Base-by-base conservation (phyloP, 73 alveolate species). In the Uronychia setigera region DNA sequence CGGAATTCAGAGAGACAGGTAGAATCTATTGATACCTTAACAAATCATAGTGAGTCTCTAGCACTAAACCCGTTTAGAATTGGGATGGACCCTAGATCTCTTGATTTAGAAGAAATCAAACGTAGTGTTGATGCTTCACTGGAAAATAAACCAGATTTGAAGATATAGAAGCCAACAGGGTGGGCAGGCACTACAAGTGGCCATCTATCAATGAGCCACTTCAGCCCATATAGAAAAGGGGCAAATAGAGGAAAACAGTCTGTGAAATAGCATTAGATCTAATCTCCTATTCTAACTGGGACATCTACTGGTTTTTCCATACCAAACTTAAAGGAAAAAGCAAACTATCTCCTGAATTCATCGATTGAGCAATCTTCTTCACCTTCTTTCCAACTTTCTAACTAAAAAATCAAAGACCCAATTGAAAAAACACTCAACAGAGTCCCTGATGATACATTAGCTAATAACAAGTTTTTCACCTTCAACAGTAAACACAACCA, bases 131-230 rank as follows among this genome's bases (percentile, higher is more conserved):
- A 46, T 46, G 5, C 67, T 46, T 46, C 67, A 11, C 67, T 46
- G 5, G 67, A 46, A 11, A 46, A 46, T 19, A 11, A 46, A 11
- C 67, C n/a, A 46, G 67, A 46, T 5, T 19, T 5, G 67, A 5
- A 5, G 19, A 46, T 46, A 5, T 19, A 46, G 67, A 5, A 46
- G n/a, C 67, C 67, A 5, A 46, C 5, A 19, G 67, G 67, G 19
- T 46, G 67, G 67, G 67, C 67, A 46, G 67, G 67, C 67, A 11
- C 67, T n/a, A n/a, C n/a, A n/a, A n/a, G n/a, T n/a, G n/a, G n/a
- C n/a, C n/a, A n/a, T n/a, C n/a, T n/a, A n/a, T n/a, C n/a, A n/a
- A n/a, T n/a, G n/a, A n/a, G n/a, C n/a, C n/a, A n/a, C n/a, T n/a
- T n/a, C n/a, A n/a, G n/a, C n/a, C n/a, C n/a, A n/a, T n/a, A n/a